phyloP scores from a whole-genome alignment of 176 grass and related monocot genomes.

The Poa pratensis region DNA sequence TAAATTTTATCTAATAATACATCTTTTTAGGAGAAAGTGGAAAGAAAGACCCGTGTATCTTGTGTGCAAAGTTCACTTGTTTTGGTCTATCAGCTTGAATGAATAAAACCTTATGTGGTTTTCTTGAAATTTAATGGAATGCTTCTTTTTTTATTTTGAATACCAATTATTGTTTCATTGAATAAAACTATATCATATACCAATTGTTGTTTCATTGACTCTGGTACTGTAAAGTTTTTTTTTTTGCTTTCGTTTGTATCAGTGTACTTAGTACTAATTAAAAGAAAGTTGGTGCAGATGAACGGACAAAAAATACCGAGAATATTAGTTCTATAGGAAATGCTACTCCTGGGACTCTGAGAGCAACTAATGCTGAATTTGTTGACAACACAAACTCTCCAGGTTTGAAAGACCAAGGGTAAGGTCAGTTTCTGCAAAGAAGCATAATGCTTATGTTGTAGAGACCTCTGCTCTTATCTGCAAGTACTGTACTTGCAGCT shows the following conservation, averaged over 20 bases:
- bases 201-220: slow-evolving; percentile 27
- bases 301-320: slow-evolving; percentile 47
- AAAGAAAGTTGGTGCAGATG: slow-evolving; percentile 86
- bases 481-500: neutral
- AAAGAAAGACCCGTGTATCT: slow-evolving; percentile 42
- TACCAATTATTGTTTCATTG: neutral
- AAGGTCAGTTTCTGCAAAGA: slow-evolving; percentile 74
- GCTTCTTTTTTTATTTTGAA: too few relatives aligned
- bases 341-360: slow-evolving; percentile 52
- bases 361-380: slow-evolving; percentile 47
- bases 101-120: slow-evolving; percentile 29
- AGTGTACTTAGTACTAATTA: slow-evolving; percentile 63
- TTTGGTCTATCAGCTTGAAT: slow-evolving; percentile 45
- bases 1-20: slow-evolving; percentile 47
- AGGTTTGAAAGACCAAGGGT: slow-evolving; percentile 64
- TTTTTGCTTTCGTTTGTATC: slow-evolving; percentile 34
- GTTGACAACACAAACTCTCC: slow-evolving; percentile 49
- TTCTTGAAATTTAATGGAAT: slow-evolving; percentile 20
- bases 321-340: slow-evolving; percentile 57
- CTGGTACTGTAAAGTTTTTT: slow-evolving; percentile 22
- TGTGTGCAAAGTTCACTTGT: slow-evolving; percentile 27
- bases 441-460: slow-evolving; percentile 30
- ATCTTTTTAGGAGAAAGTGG: slow-evolving; percentile 44
- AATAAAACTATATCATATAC: too few relatives aligned
- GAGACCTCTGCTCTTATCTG: neutral